Conservation (phyloP, 2,329 filamentous ascomycete genomes). For the Botrytis medusae region DNA sequence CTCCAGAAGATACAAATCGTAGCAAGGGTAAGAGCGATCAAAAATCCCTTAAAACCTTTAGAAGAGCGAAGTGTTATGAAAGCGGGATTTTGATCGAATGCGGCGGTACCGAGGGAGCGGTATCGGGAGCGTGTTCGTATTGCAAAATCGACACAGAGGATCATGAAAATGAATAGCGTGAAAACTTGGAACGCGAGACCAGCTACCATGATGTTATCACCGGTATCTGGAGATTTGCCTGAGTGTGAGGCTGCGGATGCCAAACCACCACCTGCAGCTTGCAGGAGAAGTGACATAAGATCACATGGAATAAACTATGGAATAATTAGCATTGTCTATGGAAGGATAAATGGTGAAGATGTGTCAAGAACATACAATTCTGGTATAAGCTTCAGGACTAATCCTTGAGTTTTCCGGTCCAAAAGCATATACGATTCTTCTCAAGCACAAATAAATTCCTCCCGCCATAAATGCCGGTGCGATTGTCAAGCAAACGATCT, state of each 20-base stretch:
- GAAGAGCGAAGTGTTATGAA: constrained; percentile 25
- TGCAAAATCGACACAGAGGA: constrained; percentile 38
- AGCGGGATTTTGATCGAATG: constrained; percentile 30
- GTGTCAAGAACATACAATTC: constrained; percentile 44
- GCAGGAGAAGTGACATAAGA: constrained; percentile 58
- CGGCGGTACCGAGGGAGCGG: constrained; percentile 38
- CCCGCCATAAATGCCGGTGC: constrained; percentile 65
- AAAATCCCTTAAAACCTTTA: constrained; percentile 33
- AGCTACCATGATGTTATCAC: constrained; percentile 65
- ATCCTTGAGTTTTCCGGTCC: constrained; percentile 51
- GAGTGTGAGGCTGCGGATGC: constrained; percentile 51
- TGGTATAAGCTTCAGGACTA: constrained; percentile 49
- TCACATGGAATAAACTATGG: constrained; percentile 62
- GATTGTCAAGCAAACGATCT: constrained; percentile 62
- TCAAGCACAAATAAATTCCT: constrained; percentile 62
- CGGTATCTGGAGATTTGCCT: constrained; percentile 42
- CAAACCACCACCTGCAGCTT: constrained; percentile 59
- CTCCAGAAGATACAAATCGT: constrained; percentile 57
- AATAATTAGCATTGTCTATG: neutral
- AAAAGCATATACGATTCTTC: constrained; percentile 50
- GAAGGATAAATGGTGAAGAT: constrained; percentile 38
- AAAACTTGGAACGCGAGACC: constrained; percentile 62
- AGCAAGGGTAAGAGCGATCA: constrained; percentile 45
- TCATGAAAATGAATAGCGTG: constrained; percentile 55
- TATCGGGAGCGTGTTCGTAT: constrained; percentile 36